These are phyloP conservation scores for Periglandula ipomoeae DNA, from an alignment of 2,329 filamentous ascomycete species.

Conservation along the genomic window DNA sequence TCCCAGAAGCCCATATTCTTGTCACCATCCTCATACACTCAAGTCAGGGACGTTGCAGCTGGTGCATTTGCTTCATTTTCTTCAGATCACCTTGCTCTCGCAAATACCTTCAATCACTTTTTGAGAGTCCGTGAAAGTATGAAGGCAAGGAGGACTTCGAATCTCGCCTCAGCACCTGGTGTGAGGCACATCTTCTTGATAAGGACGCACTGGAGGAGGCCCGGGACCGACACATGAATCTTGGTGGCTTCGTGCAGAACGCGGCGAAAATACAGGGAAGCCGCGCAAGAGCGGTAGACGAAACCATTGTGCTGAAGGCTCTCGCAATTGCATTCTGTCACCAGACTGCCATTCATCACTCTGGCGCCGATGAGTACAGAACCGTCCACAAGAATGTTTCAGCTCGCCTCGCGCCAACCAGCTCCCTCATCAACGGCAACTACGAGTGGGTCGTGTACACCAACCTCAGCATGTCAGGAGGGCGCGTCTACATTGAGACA, in stretches of 20 bases:
- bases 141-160: too few relatives aligned
- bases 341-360: not conserved
- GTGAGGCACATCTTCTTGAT: conserved; percentile 6
- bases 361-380: not conserved
- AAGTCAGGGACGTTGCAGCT: too few relatives aligned
- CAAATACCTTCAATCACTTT: too few relatives aligned
- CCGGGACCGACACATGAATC: not conserved
- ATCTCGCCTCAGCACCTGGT: too few relatives aligned
- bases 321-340: not conserved
- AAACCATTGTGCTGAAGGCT: not conserved
- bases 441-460: not conserved
- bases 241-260: not conserved
- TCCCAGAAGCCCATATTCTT: too few relatives aligned
- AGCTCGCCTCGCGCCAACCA: not conserved
- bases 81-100: too few relatives aligned
- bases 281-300: too few relatives aligned
- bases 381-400: not conserved
- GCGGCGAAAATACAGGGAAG: not conserved
- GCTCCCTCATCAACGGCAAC: not conserved
- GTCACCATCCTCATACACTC: too few relatives aligned
- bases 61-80: too few relatives aligned
- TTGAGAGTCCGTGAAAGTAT: too few relatives aligned
- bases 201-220: conserved; percentile 6
- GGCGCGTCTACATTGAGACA: not conserved
- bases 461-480: not conserved